Evolutionary conservation across 2,329 filamentous ascomycete genomes (phyloP).

Genomic region (Arthroderma uncinatum): DNA sequence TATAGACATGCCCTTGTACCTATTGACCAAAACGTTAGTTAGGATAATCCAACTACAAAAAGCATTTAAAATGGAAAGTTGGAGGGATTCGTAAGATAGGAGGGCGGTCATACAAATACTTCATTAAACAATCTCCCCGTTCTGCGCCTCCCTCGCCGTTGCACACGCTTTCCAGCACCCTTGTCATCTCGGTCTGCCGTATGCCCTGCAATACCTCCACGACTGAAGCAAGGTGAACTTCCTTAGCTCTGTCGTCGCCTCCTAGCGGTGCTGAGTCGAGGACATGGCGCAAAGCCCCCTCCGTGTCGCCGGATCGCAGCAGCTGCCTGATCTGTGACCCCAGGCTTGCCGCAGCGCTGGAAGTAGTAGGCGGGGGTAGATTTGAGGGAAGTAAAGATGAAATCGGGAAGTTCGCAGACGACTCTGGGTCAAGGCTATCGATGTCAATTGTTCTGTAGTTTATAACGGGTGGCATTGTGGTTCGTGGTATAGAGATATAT

Average conservation of each 20-base stretch:
- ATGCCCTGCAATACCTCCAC: slow-evolving; percentile 92
- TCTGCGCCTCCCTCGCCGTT: slow-evolving; percentile 68
- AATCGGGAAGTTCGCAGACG: slow-evolving; percentile 80
- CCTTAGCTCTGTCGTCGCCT: slow-evolving; percentile 49
- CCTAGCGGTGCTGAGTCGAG: slow-evolving; percentile 71
- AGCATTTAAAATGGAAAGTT: slow-evolving; percentile 9
- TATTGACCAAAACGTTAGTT: slow-evolving; percentile 27
- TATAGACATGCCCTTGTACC: slow-evolving; percentile 79
- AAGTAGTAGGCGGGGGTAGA: slow-evolving; percentile 55
- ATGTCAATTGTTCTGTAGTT: slow-evolving; percentile 87
- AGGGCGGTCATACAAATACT: slow-evolving; percentile 65
- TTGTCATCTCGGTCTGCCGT: slow-evolving; percentile 89
- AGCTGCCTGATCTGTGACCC: slow-evolving; percentile 77
- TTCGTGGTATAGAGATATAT: neutral
- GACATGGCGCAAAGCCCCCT: slow-evolving; percentile 73
- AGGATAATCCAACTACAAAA: neutral
- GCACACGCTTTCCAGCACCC: slow-evolving; percentile 73
- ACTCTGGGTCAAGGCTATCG: slow-evolving; percentile 82
- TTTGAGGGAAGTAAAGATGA: slow-evolving; percentile 68
- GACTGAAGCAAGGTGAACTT: slow-evolving; percentile 75
- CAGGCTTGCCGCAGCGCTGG: slow-evolving; percentile 66
- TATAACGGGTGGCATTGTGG: slow-evolving; percentile 35
- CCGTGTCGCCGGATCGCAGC: slow-evolving; percentile 71
- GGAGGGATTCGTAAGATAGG: neutral
- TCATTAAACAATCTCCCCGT: slow-evolving; percentile 86